These are phyloP conservation scores for Suillus alpinus DNA, from an alignment of 768 basidiomycete species.

Conservation along the genomic window DNA sequence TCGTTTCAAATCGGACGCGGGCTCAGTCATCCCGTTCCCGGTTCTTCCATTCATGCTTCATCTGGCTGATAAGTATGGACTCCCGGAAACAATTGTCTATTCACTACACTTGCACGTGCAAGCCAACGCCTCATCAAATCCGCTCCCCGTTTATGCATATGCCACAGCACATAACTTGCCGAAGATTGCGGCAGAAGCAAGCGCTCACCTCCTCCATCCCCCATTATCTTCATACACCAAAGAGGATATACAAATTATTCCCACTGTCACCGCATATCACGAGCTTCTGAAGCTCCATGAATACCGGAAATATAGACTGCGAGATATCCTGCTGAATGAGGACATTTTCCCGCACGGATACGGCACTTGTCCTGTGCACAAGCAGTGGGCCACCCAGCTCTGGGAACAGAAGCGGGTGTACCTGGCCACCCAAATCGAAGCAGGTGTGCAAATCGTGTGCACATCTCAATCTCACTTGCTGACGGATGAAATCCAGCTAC, in stretches of 20 bases:
- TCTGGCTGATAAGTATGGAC: conserved; percentile 65
- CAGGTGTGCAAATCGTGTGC: conserved; percentile 35
- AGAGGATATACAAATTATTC: conserved; percentile 50
- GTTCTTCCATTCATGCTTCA: conserved; percentile 54
- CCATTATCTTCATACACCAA: conserved; percentile 55
- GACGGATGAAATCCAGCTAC: conserved; percentile 41
- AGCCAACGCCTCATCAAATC: conserved; percentile 47
- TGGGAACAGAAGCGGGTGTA: conserved; percentile 54
- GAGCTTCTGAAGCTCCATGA: conserved; percentile 58
- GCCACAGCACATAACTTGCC: conserved; percentile 44
- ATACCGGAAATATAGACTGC: conserved; percentile 50
- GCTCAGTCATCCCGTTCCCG: conserved; percentile 61
- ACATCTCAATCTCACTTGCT: conserved; percentile 3
- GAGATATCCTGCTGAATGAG: conserved; percentile 51
- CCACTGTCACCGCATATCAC: conserved; percentile 62
- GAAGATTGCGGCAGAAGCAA: conserved; percentile 53
- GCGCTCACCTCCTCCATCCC: conserved; percentile 49
- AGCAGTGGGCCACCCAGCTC: conserved; percentile 35
- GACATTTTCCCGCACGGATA: conserved; percentile 75
- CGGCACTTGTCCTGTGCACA: conserved; percentile 56
- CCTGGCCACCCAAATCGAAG: conserved; percentile 48
- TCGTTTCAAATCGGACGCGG: conserved; percentile 29
- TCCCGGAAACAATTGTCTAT: conserved; percentile 43
- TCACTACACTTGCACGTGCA: conserved; percentile 50
- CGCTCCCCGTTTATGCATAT: conserved; percentile 62